Evolutionary conservation across 164 flowering plant species (phyloP), one percentile per base, ranked within the genome.

Genomic region (Stephania cephalantha): DNA sequence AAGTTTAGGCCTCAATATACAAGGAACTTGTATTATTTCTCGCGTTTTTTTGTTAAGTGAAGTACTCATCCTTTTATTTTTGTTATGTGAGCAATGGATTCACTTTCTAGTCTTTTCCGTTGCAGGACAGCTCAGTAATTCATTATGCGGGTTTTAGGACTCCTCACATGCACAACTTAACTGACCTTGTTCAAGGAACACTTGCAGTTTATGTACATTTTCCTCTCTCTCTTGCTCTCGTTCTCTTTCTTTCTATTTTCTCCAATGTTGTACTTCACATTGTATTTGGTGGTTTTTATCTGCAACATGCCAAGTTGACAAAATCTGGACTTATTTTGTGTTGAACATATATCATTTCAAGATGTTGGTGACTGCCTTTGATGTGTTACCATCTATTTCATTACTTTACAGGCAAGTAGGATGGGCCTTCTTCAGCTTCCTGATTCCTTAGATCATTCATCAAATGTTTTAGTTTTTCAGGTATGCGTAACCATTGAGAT

Each of bases 61-160:
- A 68, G 17, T 68, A 5, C 15, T 50, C 11, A 50, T 10, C 15
- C 9, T 50, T 50, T 50, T 50, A 50, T 50, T 11, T 50, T 48
- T 50, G 55, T 50, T 2, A 50, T 50, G 55, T 50, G 2, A 15
- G 55, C 12, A 9, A 10, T 50, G 55, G 55, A 50, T 6, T 5
- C 7, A n/a, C 66, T n/a, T 61, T 61, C 22, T 18, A 61, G 66
- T 61, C 25, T 50, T n/a, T 42, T 17, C 58, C 79, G 79, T 82
- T 88, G 75, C 89, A 94, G 99, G 92, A 88, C 77, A 79, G 80
- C 25, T 71, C 88, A 83, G 92, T 88, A 81, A 76, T 91, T 69
- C 98, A 96, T 81, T 89, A 87, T 86, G 78, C 93, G 77, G 98
- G 97, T 74, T 91, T 94, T 82, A 90, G 76, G 83, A 89, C 95